Conservation (phyloP, 176 grass and related monocot genomes). For the Thinopyrum elongatum region DNA sequence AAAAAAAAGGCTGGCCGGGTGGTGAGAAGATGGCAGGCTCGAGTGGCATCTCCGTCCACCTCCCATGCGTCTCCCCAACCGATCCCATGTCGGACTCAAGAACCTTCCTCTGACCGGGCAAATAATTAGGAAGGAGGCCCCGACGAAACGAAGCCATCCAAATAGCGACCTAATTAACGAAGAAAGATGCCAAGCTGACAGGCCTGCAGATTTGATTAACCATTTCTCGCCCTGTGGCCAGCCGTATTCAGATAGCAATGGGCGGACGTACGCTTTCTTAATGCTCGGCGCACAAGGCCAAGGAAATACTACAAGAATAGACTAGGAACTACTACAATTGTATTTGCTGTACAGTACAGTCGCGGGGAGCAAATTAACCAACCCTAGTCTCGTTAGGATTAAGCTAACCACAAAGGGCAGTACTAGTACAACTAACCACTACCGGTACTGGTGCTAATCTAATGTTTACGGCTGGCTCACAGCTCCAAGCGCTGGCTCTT, state of each 20-base stretch:
- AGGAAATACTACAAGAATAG: not conserved
- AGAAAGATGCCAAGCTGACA: slow-evolving; percentile 34
- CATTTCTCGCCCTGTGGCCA: slow-evolving; percentile 9
- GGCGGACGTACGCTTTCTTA: not conserved
- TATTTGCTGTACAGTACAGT: not conserved
- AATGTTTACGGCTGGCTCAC: slow-evolving; percentile 51
- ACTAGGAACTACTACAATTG: not conserved
- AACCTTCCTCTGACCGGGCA: slow-evolving; percentile 31
- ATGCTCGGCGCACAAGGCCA: slow-evolving; percentile 14
- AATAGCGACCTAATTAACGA: not conserved
- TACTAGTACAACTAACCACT: not conserved
- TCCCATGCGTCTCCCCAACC: not conserved
- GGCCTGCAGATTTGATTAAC: slow-evolving; percentile 15
- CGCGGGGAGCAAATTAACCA: not conserved
- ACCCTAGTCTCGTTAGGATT: not conserved
- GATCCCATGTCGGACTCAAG: slow-evolving; percentile 29
- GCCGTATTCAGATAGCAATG: not conserved
- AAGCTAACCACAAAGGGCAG: not conserved
- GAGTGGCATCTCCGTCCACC: not conserved
- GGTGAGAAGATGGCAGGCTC: not conserved
- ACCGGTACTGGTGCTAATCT: not conserved
- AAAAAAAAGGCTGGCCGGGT: too few relatives aligned
- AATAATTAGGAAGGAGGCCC: slow-evolving; percentile 10
- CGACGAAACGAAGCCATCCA: slow-evolving; percentile 11
- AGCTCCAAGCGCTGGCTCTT: slow-evolving; percentile 51